These are phyloP conservation scores for Clarkia xantiana DNA, from an alignment of 345 rosid genomes.

Conservation along the genomic window DNA sequence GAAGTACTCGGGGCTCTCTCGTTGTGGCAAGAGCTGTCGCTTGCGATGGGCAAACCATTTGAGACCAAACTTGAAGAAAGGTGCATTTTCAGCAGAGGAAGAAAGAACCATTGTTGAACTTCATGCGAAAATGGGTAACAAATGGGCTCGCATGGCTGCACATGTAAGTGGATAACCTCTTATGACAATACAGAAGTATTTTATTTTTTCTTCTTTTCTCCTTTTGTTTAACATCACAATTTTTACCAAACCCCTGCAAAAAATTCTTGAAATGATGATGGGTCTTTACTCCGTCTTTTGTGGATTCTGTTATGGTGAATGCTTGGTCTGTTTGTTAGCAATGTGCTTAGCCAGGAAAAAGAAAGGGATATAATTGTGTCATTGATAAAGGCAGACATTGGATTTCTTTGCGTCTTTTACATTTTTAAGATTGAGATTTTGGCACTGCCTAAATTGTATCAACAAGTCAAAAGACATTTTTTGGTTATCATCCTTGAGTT, in stretches of 20 bases:
- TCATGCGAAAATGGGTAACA: constrained; percentile 93
- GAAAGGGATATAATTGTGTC: no score
- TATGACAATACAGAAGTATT: not conserved
- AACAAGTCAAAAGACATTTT: no score
- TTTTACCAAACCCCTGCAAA: not conserved
- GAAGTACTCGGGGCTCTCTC: constrained; percentile 68
- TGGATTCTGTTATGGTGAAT: not conserved
- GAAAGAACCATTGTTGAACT: constrained; percentile 81
- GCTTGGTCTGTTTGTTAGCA: no score
- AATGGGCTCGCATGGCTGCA: constrained; percentile 98
- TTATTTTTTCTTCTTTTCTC: not conserved
- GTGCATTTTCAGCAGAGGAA: constrained; percentile 83
- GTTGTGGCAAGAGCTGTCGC: constrained; percentile 98
- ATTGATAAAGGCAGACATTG: no score
- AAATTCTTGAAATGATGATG: not conserved
- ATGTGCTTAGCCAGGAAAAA: no score
- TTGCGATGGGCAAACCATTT: constrained; percentile 96
- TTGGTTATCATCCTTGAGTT: no score
- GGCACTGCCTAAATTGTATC: no score
- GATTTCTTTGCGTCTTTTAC: no score
- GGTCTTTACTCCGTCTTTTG: not conserved
- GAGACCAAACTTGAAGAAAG: constrained; percentile 96
- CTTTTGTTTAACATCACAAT: not conserved
- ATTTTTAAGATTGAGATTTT: no score
- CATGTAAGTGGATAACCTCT: constrained; percentile 41